Evolutionary conservation across 1,139 yeast species (phyloP).

Genomic region (Suhomyces choctaworum): DNA sequence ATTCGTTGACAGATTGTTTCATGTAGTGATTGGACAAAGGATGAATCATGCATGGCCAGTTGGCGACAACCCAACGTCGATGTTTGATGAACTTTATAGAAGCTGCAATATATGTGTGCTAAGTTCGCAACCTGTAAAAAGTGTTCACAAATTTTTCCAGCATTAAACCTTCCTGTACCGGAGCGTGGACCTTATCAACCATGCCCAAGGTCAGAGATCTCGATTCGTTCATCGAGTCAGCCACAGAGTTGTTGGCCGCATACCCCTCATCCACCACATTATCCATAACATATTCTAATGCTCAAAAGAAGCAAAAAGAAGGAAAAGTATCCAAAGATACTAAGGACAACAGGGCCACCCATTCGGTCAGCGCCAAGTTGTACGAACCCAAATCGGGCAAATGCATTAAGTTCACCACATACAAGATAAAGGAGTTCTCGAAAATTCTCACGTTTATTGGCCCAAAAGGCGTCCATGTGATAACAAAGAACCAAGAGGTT

Average conservation of each 20-base stretch:
- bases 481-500: constrained; percentile 20
- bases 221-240: constrained; percentile 38
- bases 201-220: constrained; percentile 19
- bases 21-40: too few species aligned
- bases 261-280: constrained; percentile 41
- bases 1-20: too few species aligned
- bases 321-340: constrained; percentile 23
- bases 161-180: not conserved
- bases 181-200: not conserved
- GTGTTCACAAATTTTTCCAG: constrained; percentile 7
- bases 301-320: constrained; percentile 26
- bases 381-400: constrained; percentile 72
- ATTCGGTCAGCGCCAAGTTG: constrained; percentile 61
- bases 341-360: constrained; percentile 26
- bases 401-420: constrained; percentile 61
- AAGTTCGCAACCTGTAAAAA: constrained; percentile 9
- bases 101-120: constrained; percentile 1
- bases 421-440: constrained; percentile 74
- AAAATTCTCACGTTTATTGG: constrained; percentile 81
- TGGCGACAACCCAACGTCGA: too few species aligned
- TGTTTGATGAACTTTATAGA: too few species aligned
- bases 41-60: too few species aligned
- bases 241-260: constrained; percentile 37
- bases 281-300: constrained; percentile 41
- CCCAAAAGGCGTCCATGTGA: constrained; percentile 65